Base-by-base conservation (phyloP, 2,329 filamentous ascomycete genomes). In the Myriangium duriaei region DNA sequence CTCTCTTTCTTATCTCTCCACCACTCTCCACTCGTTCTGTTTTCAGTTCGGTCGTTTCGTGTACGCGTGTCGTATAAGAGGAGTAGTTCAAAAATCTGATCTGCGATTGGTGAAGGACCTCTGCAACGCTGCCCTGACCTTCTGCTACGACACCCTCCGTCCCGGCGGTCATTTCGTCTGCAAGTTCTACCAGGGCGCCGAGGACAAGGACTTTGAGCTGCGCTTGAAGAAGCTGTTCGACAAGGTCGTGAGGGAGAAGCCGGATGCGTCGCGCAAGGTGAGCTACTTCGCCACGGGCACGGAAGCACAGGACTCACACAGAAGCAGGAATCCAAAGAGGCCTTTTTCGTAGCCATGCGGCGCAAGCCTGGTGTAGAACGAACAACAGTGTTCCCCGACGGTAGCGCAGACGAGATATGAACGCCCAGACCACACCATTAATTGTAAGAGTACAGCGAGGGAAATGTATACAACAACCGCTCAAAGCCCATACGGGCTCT, bases 161-260 rank as follows among this genome's bases (percentile, higher is more conserved):
- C 62, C 73, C 3, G 85, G 84, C 13, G 91, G 92, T 2, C 81
- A 93, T 56, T 94, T 98, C 50, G 72, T 98, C 31, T 95, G 88
- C 71, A 98, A 98, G 60, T 98, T 93, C 60, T 98, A 96, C 58
- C 84, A 93, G 57, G 91, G 91, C 3, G 58, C 69, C 4, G 87
- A 95, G 58, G 88, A 96, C 53, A 87, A 82, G 60, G 66, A 64
- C 1, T 61, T 98, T 9, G 85, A 95, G 62, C 67, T 62, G 44
- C 74, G 74, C 49, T 65, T 98, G 29, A 83, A 74, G 55, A 74
- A 69, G 34, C 63, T 94, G 50, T 98, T 98, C 55, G 62, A 66
- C 12, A 82, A 74, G 48, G 91, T 98, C 2, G 69, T 81, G 51
- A 71, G 87, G 42, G 81, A 93, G 57, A 98, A 98, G 59, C 91